Evolutionary conservation across 2,329 filamentous ascomycete species (phyloP).

Genomic region (Fusarium avenaceum): DNA sequence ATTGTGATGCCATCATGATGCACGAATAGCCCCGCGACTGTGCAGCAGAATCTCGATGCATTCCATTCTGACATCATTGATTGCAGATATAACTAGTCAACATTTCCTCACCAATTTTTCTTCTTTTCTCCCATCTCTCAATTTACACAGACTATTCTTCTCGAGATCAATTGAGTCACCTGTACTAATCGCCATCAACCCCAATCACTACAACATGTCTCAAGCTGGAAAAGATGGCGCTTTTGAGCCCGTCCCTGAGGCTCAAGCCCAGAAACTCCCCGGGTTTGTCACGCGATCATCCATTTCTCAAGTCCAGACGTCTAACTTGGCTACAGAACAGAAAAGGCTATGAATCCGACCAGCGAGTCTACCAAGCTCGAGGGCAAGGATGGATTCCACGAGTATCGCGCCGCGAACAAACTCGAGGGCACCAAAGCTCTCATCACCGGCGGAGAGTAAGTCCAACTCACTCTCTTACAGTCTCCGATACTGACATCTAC

Average conservation of each 20-base stretch:
- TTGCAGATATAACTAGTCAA: slow-evolving; percentile 1
- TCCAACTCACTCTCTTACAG: not conserved
- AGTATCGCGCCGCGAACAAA: slow-evolving; percentile 62
- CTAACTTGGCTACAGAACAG: slow-evolving; percentile 44
- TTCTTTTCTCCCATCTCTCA: not conserved
- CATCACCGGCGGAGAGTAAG: slow-evolving; percentile 70
- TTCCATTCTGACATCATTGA: slow-evolving; percentile 35
- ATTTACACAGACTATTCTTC: not conserved
- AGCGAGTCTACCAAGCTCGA: slow-evolving; percentile 59
- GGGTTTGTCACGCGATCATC: slow-evolving; percentile 47
- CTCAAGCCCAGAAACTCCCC: slow-evolving; percentile 56
- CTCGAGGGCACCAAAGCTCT: slow-evolving; percentile 64
- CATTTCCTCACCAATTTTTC: not conserved
- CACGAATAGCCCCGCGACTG: slow-evolving; percentile 9
- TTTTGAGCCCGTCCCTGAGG: slow-evolving; percentile 53
- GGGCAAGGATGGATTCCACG: slow-evolving; percentile 54
- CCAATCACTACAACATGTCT: slow-evolving; percentile 33
- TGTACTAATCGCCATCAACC: not conserved
- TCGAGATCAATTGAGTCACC: not conserved
- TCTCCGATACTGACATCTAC: accelerated
- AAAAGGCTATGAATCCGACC: slow-evolving; percentile 56
- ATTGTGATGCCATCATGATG: slow-evolving; percentile 37
- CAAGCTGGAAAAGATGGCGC: slow-evolving; percentile 47
- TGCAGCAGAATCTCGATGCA: slow-evolving; percentile 15
- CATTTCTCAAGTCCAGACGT: accelerated